Conservation (phyloP, 345 rosid species). For the Camelina hispida region DNA sequence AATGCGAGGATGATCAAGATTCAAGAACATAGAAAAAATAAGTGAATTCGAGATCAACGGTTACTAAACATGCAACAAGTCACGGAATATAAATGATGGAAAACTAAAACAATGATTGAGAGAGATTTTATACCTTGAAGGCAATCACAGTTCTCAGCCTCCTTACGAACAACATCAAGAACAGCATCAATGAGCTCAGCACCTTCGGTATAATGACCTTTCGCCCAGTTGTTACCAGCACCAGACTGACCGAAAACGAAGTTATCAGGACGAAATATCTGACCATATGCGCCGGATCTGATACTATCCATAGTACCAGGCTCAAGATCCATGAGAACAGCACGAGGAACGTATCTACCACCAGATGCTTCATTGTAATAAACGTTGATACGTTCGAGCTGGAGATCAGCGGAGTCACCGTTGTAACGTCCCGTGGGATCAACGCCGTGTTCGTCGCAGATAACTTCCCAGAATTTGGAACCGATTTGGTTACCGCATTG, state of each 20-base stretch:
- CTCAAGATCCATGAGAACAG: conserved; percentile 98
- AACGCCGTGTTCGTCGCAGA: conserved; percentile 94
- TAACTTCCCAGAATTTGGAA: conserved; percentile 98
- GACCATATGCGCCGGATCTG: conserved; percentile 89
- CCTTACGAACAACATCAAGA: conserved; percentile 96
- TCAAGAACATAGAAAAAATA: too few species aligned
- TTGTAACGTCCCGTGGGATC: conserved; percentile 81
- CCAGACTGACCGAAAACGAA: conserved; percentile 89
- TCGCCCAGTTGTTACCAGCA: conserved; percentile 89
- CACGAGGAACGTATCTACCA: conserved; percentile 90
- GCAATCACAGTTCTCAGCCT: conserved; percentile 98
- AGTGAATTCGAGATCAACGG: not conserved
- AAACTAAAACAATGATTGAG: too few species aligned
- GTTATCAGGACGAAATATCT: conserved; percentile 88
- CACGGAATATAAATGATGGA: too few species aligned
- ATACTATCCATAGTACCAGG: conserved; percentile 99
- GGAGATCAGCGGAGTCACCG: conserved; percentile 71
- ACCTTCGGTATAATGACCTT: conserved; percentile 95
- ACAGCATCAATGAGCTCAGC: conserved; percentile 94
- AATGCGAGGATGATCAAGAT: not conserved
- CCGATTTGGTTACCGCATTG: conserved; percentile 99
- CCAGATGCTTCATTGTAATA: conserved; percentile 96
- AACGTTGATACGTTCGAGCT: conserved; percentile 90
- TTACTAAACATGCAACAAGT: not conserved
- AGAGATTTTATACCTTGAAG: conserved; percentile 65